Conservation (phyloP, 805 yeast genomes). For the Kuraishia capsulata region DNA sequence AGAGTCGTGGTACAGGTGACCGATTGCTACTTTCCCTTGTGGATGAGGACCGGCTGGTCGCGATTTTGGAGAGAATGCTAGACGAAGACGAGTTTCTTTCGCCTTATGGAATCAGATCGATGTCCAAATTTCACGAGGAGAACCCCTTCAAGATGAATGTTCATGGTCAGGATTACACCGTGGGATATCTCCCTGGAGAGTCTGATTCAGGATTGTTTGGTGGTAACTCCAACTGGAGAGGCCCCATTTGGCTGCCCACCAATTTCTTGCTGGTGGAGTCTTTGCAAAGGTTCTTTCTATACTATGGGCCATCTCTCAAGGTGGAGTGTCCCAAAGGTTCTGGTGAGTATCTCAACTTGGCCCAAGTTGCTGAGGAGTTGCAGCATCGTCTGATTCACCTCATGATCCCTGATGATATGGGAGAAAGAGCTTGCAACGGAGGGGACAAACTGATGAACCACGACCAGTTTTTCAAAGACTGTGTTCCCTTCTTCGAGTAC, state of each 20-base stretch:
- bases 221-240: constrained; percentile 96
- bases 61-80: constrained; percentile 71
- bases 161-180: constrained; percentile 61
- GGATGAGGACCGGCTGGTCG: constrained; percentile 64
- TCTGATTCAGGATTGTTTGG: constrained; percentile 92
- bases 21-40: constrained; percentile 74
- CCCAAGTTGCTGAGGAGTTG: constrained; percentile 84
- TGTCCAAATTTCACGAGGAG: constrained; percentile 78
- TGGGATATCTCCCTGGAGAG: constrained; percentile 77
- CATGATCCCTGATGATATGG: constrained; percentile 56
- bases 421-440: constrained; percentile 70
- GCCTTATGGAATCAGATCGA: constrained; percentile 77
- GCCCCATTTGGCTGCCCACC: constrained; percentile 95
- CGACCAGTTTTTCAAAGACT: constrained; percentile 67
- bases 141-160: constrained; percentile 82
- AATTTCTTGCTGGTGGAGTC: constrained; percentile 82
- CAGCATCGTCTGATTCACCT: constrained; percentile 78
- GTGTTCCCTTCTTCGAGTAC: constrained; percentile 75
- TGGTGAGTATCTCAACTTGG: constrained; percentile 66
- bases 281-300: constrained; percentile 75
- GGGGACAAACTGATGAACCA: constrained; percentile 41
- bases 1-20: constrained; percentile 69
- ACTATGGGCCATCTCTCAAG: constrained; percentile 79
- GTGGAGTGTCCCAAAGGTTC: constrained; percentile 86
- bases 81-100: constrained; percentile 84